These are phyloP conservation scores for Xylariales sp. DNA, from an alignment of 2,329 filamentous ascomycete species.

Conservation along the genomic window DNA sequence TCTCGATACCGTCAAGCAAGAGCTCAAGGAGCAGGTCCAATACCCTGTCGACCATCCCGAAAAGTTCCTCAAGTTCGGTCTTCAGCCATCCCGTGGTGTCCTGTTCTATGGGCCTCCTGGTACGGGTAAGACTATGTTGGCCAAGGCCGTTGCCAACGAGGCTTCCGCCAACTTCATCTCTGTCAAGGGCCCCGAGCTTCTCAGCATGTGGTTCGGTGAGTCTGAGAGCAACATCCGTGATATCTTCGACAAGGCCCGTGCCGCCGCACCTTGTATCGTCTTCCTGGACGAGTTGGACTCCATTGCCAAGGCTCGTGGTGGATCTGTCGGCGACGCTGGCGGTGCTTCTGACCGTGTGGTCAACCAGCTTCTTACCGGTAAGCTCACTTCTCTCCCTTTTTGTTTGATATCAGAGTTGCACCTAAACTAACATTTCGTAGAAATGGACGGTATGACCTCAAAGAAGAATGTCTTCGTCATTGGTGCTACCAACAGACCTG, in stretches of 20 bases:
- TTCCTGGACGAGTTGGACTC: slow-evolving; percentile 99
- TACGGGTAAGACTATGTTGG: slow-evolving; percentile 99
- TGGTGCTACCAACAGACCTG: slow-evolving; percentile 95
- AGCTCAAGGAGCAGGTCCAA: slow-evolving; percentile 97
- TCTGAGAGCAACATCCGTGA: slow-evolving; percentile 99
- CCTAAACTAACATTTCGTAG: slow-evolving; percentile 39
- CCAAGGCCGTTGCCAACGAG: slow-evolving; percentile 99
- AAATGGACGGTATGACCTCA: slow-evolving; percentile 99
- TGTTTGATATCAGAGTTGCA: too few relatives aligned
- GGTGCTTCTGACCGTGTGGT: slow-evolving; percentile 99
- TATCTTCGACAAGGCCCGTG: slow-evolving; percentile 99
- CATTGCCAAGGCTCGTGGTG: slow-evolving; percentile 98
- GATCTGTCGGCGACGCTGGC: slow-evolving; percentile 90
- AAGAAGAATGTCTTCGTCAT: slow-evolving; percentile 99
- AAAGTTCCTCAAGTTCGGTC: slow-evolving; percentile 99
- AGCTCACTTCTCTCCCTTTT: slow-evolving; percentile 30
- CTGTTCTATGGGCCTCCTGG: slow-evolving; percentile 97
- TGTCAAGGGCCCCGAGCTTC: slow-evolving; percentile 94
- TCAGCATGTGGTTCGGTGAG: slow-evolving; percentile 99
- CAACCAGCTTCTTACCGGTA: slow-evolving; percentile 96
- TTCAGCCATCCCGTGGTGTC: slow-evolving; percentile 96
- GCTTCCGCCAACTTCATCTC: slow-evolving; percentile 99
- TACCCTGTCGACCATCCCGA: slow-evolving; percentile 99
- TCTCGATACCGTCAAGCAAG: slow-evolving; percentile 96
- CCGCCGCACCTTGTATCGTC: slow-evolving; percentile 94